Evolutionary conservation across 805 yeast genomes (phyloP).

Genomic region (Lipomyces lipofer): DNA sequence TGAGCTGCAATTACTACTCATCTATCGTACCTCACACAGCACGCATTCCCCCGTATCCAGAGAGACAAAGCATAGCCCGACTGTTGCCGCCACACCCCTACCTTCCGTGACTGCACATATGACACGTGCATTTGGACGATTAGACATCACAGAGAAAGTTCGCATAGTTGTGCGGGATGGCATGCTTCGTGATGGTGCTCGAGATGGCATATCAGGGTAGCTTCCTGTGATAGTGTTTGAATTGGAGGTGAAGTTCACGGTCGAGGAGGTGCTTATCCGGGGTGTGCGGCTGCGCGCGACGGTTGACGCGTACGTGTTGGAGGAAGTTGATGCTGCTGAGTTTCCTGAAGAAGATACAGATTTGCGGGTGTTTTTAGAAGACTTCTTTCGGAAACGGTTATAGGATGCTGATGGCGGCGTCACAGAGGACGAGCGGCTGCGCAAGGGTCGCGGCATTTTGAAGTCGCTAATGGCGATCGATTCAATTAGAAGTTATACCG

Average conservation of each 20-base stretch:
- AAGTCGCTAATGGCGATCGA: no score
- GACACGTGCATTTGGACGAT: conserved; percentile 3
- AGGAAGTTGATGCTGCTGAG: neutral
- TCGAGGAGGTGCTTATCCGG: neutral
- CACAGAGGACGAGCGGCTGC: no score
- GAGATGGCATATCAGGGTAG: conserved; percentile 1
- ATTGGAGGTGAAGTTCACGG: neutral
- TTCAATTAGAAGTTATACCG: no score
- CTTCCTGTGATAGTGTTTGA: neutral
- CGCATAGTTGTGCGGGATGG: conserved; percentile 3
- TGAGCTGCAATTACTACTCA: no score
- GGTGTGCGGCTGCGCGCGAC: neutral
- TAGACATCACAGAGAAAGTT: conserved; percentile 21
- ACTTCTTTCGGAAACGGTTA: no score
- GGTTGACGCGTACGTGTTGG: neutral
- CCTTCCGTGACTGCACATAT: conserved; percentile 36
- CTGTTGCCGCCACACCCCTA: conserved; percentile 32
- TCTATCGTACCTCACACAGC: conserved; percentile 40
- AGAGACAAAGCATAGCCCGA: conserved; percentile 47
- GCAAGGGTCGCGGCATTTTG: no score
- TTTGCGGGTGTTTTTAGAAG: no score
- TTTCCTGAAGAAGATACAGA: no score
- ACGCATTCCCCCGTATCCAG: conserved; percentile 44
- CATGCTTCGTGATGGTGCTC: neutral
- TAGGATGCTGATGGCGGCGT: no score